Evolutionary conservation across 768 basidiomycete genomes (phyloP), one percentile per base, ranked within the genome.

Genomic region (Kondoa subrosea): DNA sequence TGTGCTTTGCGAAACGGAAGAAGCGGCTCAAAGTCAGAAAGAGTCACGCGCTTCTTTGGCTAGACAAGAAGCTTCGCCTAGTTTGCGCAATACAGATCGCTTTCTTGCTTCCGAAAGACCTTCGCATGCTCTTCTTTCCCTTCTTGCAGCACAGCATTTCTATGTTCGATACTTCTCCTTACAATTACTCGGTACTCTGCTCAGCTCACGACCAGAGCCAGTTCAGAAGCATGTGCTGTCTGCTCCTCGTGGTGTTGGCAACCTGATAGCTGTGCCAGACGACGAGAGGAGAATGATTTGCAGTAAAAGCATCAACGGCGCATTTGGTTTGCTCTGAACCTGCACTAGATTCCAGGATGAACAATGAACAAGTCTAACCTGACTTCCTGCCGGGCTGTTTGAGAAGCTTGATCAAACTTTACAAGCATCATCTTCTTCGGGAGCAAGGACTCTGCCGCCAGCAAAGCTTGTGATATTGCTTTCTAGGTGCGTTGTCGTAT

Each of bases 171-270:
- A 88, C 77, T 84, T 86, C 63, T 83, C 88, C 1, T 81, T 96
- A 3, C 89, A 95, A 75, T 83, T 87, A 72, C 81, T 97, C 56
- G 83, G 85, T 32, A 83, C 83, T 3, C 80, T 97, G 21, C 80
- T 97, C 63, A 84, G 85, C 74, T 90, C 92, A 75, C 82, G 91
- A 67, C 82, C 91, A 27, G 83, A 86, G 66, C 78, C 81, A 34
- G 85, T 95, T 12, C 95, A 99, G 76, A 82, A 82, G n/a, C 90
- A 91, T 77, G 93, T 99, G 76, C 80, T 97, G 71, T 90, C 86
- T 63, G 85, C 89, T 4, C 82, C 88, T 2, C 84, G 84, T 50
- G 91, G 90, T 2, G 86, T 87, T 64, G 72, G 73, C 2, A 64
- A 72, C 26, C 79, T 91, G 57, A 83, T 89, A 66, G 80, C 84